Evolutionary conservation across 2,329 filamentous ascomycete genomes (phyloP), one percentile per base, ranked within the genome.

Genomic region (Metarhizium humberi): DNA sequence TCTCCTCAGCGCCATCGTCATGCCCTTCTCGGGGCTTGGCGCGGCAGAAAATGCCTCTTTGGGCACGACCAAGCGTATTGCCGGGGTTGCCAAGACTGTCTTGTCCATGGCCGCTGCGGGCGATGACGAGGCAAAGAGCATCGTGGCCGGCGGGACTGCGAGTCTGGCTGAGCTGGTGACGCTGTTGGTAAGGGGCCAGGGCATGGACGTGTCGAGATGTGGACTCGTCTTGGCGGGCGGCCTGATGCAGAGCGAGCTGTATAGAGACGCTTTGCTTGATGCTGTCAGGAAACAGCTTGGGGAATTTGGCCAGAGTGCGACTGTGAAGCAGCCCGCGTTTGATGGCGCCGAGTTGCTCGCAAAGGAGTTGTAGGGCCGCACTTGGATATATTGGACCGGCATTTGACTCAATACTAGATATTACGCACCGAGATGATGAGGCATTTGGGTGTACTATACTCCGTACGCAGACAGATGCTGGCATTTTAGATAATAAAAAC

Each of bases 211-310:
- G 6, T 18, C 57, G 10, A 54, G 30, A 43, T 55, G 57, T 6
- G 60, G 53, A 11, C 52, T 65, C 13, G 54, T 64, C 6, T 53
- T 65, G 8, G 58, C 60, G 2, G 63, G 62, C 6, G 61, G 62
- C 13, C 52, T 65, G 29, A 59, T 62, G 61, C 57, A 61, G 42
- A 53, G 63, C 36, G 42, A 51, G n/a, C 14, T 20, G 8, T 61
- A 61, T 51, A 60, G 52, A 55, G 25, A 7, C 16, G 30, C 34
- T 18, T 36, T 62, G 8, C 16, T 59, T 8, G 48, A 53, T 7
- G 45, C 50, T 5, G 40, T 61, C 18, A 48, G 58, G 40, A 47
- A 42, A 30, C 45, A 53, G 50, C 55, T 55, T 36, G 59, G 59
- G n/a, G 25, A n/a, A 32, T 61, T 61, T 51, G 54, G 52, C 32